Evolutionary conservation across 345 rosid genomes (phyloP).

Genomic region (Eutrema japonicum): DNA sequence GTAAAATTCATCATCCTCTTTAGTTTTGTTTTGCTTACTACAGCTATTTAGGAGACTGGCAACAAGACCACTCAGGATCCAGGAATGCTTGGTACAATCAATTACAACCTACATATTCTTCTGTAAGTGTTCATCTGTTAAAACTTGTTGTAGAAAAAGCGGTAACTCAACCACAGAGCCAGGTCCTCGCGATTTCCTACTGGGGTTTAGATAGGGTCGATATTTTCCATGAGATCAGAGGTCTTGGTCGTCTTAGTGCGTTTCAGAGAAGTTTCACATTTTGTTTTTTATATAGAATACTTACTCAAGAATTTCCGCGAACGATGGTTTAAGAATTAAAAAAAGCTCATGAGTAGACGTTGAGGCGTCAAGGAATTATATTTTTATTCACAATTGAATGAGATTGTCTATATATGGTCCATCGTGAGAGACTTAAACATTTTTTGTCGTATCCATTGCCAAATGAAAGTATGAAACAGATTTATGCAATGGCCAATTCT

Average conservation of each 20-base stretch:
- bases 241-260: constrained; percentile 34
- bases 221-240: not conserved
- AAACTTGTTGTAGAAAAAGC: constrained; percentile 14
- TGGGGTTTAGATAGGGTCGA: not conserved
- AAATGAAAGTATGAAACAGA: constrained; percentile 28
- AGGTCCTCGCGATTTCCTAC: not conserved
- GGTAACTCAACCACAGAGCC: not conserved
- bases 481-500: constrained; percentile 28
- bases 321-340: not conserved
- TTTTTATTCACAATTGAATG: not conserved
- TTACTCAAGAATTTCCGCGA: constrained; percentile 17
- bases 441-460: constrained; percentile 15
- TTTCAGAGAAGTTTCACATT: constrained; percentile 18
- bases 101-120: constrained; percentile 1
- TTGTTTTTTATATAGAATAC: not conserved
- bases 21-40: constrained; percentile 29
- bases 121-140: constrained; percentile 35
- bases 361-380: constrained; percentile 7
- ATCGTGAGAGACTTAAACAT: constrained; percentile 25
- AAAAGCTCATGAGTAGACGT: not conserved
- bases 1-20: not conserved
- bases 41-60: constrained; percentile 18
- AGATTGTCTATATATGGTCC: not conserved
- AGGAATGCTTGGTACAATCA: constrained; percentile 29
- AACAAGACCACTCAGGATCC: constrained; percentile 11